Evolutionary conservation across 768 basidiomycete genomes (phyloP), one percentile per base, ranked within the genome.

Genomic region (Epithele typhae): DNA sequence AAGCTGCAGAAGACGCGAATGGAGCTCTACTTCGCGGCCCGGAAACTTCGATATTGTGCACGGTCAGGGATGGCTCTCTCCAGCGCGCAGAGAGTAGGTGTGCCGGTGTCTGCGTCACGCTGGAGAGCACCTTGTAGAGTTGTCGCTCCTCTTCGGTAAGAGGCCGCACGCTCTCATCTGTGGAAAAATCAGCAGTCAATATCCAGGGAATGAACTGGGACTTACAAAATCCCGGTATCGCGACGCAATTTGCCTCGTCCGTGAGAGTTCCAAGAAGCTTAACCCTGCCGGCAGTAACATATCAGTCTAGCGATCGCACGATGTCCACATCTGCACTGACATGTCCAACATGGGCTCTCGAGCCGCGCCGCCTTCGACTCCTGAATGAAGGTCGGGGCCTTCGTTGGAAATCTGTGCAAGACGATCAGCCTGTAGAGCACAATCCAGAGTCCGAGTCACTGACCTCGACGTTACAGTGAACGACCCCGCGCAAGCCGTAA

Each of bases 311-410:
- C 5, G 15, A 3, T 37, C 4, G 17, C 14, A 11, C 17, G 5
- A 4, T 5, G 12, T 10, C 14, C 12, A 34, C 6, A n/a, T n/a
- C n/a, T n/a, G n/a, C 27, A 59, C 77, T 46, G 57, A 90, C 88
- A 98, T 91, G 58, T 98, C 96, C 40, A 83, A 71, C 87, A 98
- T 92, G 0, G 96, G 94, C 65, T 99, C 96, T 3, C 70, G 69
- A 2, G 82, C 76, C 1, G 81, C 87, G 14, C 96, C 96, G 25
- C 96, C 96, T 58, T 96, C 92, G 8, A 97, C 77, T 51, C 96
- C 96, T 14, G 92, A 93, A 64, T 99, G 96, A 35, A 90, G 72
- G 62, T 97, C 95, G 0, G 87, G 86, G 11, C 77, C 72, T 23
- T 75, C 66, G 52, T 80, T 90, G 4, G 76, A 76, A 46, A 97